Conservation (phyloP, 2,329 filamentous ascomycete species). For the Ceratocystis diversiconidia region DNA sequence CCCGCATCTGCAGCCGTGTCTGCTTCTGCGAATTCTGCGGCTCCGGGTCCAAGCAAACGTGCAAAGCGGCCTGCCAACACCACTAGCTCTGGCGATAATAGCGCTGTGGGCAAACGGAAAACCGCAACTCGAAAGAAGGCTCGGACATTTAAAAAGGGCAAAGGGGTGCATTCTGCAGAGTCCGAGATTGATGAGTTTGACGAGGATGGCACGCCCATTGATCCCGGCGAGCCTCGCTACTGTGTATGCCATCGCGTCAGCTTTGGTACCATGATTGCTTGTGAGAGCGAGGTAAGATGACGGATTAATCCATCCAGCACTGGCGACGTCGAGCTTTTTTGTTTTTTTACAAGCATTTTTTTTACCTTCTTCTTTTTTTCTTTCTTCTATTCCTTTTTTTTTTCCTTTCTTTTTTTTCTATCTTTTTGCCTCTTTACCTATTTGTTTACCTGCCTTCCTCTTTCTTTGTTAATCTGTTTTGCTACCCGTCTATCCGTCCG, state of each 20-base stretch:
- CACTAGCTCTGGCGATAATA: slow-evolving; percentile 45
- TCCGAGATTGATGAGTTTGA: slow-evolving; percentile 46
- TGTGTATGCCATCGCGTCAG: slow-evolving; percentile 68
- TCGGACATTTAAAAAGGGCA: slow-evolving; percentile 40
- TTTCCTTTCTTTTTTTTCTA: neutral
- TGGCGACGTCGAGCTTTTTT: no score
- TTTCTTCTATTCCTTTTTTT: slow-evolving; percentile 11
- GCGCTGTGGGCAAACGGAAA: slow-evolving; percentile 58
- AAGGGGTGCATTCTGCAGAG: slow-evolving; percentile 28
- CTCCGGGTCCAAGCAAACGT: slow-evolving; percentile 38
- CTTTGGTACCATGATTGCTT: slow-evolving; percentile 71
- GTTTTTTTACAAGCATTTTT: no score
- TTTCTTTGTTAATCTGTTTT: no score
- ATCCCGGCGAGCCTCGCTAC: slow-evolving; percentile 62
- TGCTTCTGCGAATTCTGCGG: neutral
- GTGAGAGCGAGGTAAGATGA: slow-evolving; percentile 57
- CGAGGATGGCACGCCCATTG: slow-evolving; percentile 55
- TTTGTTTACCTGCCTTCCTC: neutral
- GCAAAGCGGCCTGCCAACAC: slow-evolving; percentile 54
- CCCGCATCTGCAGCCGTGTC: slow-evolving; percentile 14
- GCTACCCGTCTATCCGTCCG: neutral
- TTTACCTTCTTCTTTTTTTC: no score
- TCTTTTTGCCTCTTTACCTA: neutral
- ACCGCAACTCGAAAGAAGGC: slow-evolving; percentile 53
- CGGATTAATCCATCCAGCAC: neutral